Evolutionary conservation across 208 protist species (phyloP).

Genomic region (Crithidia fasciculata): DNA sequence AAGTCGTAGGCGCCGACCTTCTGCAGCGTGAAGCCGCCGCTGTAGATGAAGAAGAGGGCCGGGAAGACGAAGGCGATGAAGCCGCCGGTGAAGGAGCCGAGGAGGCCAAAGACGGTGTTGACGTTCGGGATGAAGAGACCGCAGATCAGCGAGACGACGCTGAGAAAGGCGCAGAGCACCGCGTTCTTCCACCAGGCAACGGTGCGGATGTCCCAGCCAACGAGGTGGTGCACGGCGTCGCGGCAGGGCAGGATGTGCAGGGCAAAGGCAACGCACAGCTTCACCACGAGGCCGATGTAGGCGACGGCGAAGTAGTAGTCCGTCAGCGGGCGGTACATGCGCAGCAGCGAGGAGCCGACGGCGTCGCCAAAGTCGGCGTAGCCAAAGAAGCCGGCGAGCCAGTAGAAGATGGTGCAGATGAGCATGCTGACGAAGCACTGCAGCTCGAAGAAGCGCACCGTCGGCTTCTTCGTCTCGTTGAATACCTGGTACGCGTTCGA

Average conservation of each 20-base stretch:
- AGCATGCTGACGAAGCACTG: constrained; percentile 61
- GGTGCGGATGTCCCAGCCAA: constrained; percentile 60
- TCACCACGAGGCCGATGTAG: constrained; percentile 72
- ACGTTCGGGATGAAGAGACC: constrained; percentile 81
- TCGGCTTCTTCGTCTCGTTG: constrained; percentile 53
- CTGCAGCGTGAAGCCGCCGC: constrained; percentile 43
- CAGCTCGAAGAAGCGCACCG: constrained; percentile 45
- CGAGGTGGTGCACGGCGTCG: constrained; percentile 63
- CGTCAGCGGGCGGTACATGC: constrained; percentile 56
- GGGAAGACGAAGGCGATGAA: constrained; percentile 84
- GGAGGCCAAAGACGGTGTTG: constrained; percentile 71
- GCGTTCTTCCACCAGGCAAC: constrained; percentile 63
- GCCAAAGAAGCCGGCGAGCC: constrained; percentile 72
- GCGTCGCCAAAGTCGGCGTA: constrained; percentile 67
- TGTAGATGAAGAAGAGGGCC: constrained; percentile 74
- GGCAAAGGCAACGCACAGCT: constrained; percentile 76
- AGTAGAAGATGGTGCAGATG: constrained; percentile 77
- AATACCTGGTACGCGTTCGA: constrained; percentile 66
- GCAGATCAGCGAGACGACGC: constrained; percentile 48
- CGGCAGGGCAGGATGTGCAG: constrained; percentile 72
- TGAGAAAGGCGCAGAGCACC: constrained; percentile 45
- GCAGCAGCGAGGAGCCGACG: constrained; percentile 57
- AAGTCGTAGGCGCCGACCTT: constrained; percentile 50
- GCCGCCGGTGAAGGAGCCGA: constrained; percentile 62
- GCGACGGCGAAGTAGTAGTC: constrained; percentile 69